Base-by-base conservation (phyloP, 1,284 basidiomycete genomes). In the Austroboletus rostrupii region DNA sequence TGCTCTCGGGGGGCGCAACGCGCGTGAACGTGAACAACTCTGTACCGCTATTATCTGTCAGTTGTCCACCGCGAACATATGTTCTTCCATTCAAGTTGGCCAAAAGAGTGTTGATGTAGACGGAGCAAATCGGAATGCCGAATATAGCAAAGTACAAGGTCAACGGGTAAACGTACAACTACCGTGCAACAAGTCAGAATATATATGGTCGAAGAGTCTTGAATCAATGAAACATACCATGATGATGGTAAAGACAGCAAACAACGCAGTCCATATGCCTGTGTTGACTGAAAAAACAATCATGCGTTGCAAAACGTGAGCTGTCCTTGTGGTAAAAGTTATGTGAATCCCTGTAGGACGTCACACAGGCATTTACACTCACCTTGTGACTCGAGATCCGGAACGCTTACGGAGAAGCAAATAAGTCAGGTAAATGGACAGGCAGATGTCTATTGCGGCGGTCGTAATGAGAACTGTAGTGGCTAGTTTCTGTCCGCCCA, bases 101-200 rank as follows among this genome's bases (percentile, higher is more conserved):
- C 13, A 60, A 51, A n/a, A 57, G 26, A 2, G 48, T 54, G 19
- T 58, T 57, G 13, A 49, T 56, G 20, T 57, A 58, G 5, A 58
- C n/a, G 2, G 57, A 26, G 23, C 53, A 58, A 23, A 59, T 23
- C n/a, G 56, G 57, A 20, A 33, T 5, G 13, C 23, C 42, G 10
- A 43, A 40, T 16, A 56, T 13, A 10, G 20, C 1, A 17, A 57
- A 53, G 19, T 44, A 5, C 19, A 38, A 9, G 12, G 38, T 37
- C 2, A 10, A 11, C 2, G 56, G 54, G 12, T 17, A 40, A 9
- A 45, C 10, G 2, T 37, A 23, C 32, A 48, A 0, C 48, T 59
- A 31, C 2, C 3, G n/a, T 3, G 5, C 21, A 28, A 8, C 13
- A 10, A 16, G 31, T 58, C 20, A 48, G 37, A 5, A 31, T 1